A percentile compares a stretch with the other conserved stretches of the same genome.
phyloP scores from a whole-genome alignment of 148 eudicot genomes.

The Pouteria glomerata region DNA sequence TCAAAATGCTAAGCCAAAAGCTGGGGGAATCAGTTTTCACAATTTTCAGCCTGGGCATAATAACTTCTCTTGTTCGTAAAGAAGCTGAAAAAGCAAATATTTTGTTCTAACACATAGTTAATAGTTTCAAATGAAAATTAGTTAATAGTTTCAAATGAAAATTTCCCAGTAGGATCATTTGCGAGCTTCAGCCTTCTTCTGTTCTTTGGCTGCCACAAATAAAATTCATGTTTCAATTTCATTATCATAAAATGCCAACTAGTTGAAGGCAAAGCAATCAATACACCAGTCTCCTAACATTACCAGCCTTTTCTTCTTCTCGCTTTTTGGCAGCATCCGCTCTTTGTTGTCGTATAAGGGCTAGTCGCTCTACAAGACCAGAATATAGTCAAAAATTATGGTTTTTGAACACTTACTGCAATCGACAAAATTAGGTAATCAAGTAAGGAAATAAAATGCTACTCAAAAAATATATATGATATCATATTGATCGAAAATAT shows the following conservation, averaged over 20 bases:
- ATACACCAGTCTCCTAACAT: background rate
- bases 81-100: slow-evolving; percentile 1
- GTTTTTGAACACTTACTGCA: too few species aligned
- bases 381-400: background rate
- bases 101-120: background rate
- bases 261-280: background rate
- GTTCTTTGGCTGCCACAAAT: slow-evolving; percentile 70
- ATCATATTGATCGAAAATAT: too few species aligned
- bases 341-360: slow-evolving; percentile 83
- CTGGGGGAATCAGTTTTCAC: background rate
- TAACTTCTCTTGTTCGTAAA: background rate
- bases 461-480: too few species aligned
- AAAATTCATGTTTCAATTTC: background rate
- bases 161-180: slow-evolving; percentile 5
- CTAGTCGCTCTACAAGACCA: slow-evolving; percentile 67
- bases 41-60: background rate
- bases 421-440: too few species aligned
- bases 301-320: slow-evolving; percentile 93
- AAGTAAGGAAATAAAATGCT: too few species aligned
- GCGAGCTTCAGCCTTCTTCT: slow-evolving; percentile 84
- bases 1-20: background rate
- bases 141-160: background rate
- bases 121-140: background rate
- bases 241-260: background rate
- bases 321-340: slow-evolving; percentile 90